phyloP scores from a whole-genome alignment of 108 stramenopile genomes.

The Nannochloropsis gaditana region DNA sequence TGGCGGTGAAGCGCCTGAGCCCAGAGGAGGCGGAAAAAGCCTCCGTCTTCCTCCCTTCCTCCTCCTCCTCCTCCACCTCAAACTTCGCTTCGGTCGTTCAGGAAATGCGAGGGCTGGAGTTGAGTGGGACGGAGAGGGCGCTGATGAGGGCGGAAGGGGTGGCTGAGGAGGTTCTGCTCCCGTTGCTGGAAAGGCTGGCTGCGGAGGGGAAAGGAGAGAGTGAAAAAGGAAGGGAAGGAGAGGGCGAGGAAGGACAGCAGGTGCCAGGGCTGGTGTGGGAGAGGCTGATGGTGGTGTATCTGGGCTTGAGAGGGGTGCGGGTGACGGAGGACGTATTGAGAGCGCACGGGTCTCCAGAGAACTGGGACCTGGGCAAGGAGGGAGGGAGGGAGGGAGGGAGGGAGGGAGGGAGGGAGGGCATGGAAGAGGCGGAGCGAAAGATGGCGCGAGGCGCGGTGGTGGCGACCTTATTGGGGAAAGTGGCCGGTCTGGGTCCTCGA shows the following conservation, averaged over 20 bases:
- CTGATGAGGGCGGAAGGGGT: background rate
- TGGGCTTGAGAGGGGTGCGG: background rate
- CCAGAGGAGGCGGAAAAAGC: background rate
- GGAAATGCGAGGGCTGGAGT: conserved; percentile 12
- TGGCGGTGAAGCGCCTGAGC: background rate
- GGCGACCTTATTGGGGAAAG: background rate
- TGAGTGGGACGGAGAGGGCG: background rate
- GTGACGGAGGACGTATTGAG: background rate
- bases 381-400: background rate
- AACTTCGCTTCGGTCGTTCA: background rate
- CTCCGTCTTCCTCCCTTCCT: background rate
- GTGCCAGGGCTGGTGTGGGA: background rate
- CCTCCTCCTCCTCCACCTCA: background rate
- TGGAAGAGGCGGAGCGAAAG: background rate
- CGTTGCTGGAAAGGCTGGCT: background rate
- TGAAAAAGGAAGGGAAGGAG: background rate
- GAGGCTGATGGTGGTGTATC: background rate
- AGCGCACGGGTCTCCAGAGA: background rate
- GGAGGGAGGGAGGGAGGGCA: background rate
- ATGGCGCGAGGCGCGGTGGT: background rate
- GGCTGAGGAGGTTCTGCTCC: background rate
- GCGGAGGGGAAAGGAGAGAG: background rate
- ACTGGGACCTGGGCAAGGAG: conserved; percentile 6
- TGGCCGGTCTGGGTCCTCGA: background rate
- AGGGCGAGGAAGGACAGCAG: background rate